Evolutionary conservation across 129 eudicot genomes (phyloP).

Genomic region (Arctium lappa): DNA sequence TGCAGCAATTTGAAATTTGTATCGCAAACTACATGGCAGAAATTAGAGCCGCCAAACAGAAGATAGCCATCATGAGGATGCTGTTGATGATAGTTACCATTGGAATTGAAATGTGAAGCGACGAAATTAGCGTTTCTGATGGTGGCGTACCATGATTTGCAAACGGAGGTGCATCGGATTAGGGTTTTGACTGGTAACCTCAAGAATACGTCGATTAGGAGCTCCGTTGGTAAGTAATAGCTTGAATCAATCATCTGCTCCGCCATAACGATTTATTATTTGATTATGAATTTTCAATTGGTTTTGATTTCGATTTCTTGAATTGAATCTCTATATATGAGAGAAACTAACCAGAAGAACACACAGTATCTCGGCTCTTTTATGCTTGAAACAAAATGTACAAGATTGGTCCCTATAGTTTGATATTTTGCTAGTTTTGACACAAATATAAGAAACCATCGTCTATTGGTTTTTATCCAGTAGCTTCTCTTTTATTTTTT

Average conservation of each 20-base stretch:
- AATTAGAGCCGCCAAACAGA: conserved; percentile 12
- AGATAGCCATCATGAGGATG: not conserved
- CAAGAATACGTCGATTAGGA: conserved; percentile 38
- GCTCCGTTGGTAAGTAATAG: conserved; percentile 37
- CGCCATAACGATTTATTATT: not conserved
- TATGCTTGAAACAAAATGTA: not conserved
- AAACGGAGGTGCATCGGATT: conserved; percentile 31
- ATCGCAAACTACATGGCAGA: conserved; percentile 15
- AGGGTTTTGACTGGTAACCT: conserved; percentile 31
- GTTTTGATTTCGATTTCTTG: not conserved
- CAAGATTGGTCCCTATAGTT: conserved; percentile 1
- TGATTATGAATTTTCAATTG: not conserved
- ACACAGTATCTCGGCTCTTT: not conserved
- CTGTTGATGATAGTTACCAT: not conserved
- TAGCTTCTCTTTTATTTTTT: too few species aligned
- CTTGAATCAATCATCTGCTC: conserved; percentile 1
- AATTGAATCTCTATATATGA: not conserved
- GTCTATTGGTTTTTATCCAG: too few species aligned
- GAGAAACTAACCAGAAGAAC: not conserved
- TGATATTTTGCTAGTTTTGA: not conserved
- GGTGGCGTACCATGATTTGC: conserved; percentile 21
- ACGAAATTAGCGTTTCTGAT: conserved; percentile 37
- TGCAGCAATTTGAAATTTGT: not conserved
- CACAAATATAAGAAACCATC: not conserved
- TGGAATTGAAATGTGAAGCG: conserved; percentile 27